Evolutionary conservation across 129 eudicot genomes (phyloP).

Genomic region (Dittrichia graveolens): DNA sequence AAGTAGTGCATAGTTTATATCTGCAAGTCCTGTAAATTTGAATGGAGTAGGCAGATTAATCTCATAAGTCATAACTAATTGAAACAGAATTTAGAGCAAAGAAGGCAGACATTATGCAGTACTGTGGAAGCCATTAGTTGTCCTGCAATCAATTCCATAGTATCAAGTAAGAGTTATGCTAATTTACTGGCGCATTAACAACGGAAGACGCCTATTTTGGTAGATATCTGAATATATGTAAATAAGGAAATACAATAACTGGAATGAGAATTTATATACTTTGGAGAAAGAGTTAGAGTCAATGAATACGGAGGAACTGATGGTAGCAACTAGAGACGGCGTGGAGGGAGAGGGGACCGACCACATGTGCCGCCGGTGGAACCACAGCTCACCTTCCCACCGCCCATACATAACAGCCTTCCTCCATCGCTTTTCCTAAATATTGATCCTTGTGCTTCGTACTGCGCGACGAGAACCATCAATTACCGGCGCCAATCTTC

Average conservation of each 20-base stretch:
- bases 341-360: constrained; percentile 59
- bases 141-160: no score
- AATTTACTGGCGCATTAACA: no score
- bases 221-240: neutral
- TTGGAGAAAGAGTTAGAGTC: constrained; percentile 49
- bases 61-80: no score
- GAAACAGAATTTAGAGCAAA: no score
- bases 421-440: constrained; percentile 31
- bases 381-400: constrained; percentile 52
- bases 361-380: constrained; percentile 67
- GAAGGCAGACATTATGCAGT: no score
- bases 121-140: no score
- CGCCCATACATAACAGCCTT: constrained; percentile 40
- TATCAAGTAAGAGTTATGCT: no score
- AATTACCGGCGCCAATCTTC: constrained; percentile 21
- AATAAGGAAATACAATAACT: neutral
- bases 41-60: no score
- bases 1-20: no score
- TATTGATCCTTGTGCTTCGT: constrained; percentile 28
- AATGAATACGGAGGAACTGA: constrained; percentile 34
- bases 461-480: constrained; percentile 37
- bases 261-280: constrained; percentile 31
- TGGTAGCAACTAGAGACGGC: constrained; percentile 44
- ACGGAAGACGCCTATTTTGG: neutral
- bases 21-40: no score